phyloP scores from a whole-genome alignment of 768 basidiomycete genomes.

The Pisolithus albus region DNA sequence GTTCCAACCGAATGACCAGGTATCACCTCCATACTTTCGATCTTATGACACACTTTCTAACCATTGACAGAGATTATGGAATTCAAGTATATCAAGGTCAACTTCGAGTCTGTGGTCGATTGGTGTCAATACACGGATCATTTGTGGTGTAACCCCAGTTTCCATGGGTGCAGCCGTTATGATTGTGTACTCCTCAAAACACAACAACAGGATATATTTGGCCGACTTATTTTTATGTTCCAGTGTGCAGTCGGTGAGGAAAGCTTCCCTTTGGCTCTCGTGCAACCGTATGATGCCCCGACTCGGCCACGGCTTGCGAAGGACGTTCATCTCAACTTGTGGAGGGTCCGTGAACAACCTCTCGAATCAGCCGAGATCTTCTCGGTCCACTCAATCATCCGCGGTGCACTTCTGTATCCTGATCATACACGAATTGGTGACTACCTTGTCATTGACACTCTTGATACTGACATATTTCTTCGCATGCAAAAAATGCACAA shows the following conservation, averaged over 20 bases:
- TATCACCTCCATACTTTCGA: background rate
- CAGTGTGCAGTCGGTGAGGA: constrained; percentile 6
- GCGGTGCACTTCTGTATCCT: constrained; percentile 20
- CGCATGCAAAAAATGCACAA: background rate
- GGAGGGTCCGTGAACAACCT: constrained; percentile 8
- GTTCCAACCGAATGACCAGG: background rate
- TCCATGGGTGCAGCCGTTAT: constrained; percentile 8
- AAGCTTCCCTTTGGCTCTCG: constrained; percentile 11
- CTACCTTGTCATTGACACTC: constrained; percentile 21
- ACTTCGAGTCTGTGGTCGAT: constrained; percentile 14
- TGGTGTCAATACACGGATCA: constrained; percentile 8
- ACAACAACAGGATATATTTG: constrained; percentile 12
- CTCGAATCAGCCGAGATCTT: constrained; percentile 16
- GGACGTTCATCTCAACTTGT: constrained; percentile 20
- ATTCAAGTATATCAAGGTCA: constrained; percentile 6
- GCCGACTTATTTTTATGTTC: constrained; percentile 14
- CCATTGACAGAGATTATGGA: background rate
- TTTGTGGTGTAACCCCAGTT: constrained; percentile 11
- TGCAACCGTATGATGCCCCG: no score
- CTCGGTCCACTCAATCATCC: constrained; percentile 23
- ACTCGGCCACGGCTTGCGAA: constrained; percentile 5
- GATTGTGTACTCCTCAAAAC: constrained; percentile 24
- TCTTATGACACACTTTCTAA: background rate
- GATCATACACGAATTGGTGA: constrained; percentile 15
- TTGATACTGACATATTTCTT: constrained; percentile 28